A percentile compares a stretch with the other conserved stretches of the same genome.
Conservation (phyloP, 768 basidiomycete genomes). For the Daedalea quercina region DNA sequence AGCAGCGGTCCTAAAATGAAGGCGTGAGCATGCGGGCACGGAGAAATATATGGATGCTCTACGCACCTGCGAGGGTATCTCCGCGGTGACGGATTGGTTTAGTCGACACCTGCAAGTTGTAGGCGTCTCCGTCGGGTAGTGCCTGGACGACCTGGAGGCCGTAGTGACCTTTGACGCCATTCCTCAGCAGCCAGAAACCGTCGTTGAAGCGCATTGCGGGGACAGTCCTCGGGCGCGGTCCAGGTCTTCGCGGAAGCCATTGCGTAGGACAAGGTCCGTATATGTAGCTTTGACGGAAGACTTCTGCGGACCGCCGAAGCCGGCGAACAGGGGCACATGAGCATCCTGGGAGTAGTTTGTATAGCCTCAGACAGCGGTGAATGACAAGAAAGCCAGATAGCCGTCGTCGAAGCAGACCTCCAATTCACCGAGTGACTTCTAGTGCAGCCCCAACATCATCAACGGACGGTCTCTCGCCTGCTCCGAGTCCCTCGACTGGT, state of each 20-base stretch:
- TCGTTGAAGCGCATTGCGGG: slow-evolving; percentile 62
- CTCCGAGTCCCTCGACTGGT: no score
- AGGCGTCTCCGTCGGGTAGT: slow-evolving; percentile 35
- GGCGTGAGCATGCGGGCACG: slow-evolving; percentile 1
- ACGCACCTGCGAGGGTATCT: slow-evolving; percentile 51
- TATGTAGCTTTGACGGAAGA: not conserved
- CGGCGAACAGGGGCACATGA: not conserved
- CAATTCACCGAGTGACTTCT: no score
- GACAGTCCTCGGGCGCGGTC: not conserved
- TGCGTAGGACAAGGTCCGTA: not conserved
- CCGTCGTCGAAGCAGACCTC: no score
- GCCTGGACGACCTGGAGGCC: slow-evolving; percentile 56
- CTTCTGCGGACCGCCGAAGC: not conserved
- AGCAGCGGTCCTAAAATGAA: slow-evolving; percentile 39
- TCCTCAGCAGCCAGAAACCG: slow-evolving; percentile 63
- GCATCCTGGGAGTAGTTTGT: not conserved
- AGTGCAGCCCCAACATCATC: no score
- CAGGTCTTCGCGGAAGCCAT: not conserved
- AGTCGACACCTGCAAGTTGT: slow-evolving; percentile 55
- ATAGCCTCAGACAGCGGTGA: no score
- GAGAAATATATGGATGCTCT: not conserved
- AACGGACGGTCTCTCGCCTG: no score
- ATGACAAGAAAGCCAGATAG: no score
- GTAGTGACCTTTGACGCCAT: slow-evolving; percentile 53
- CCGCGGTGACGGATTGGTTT: slow-evolving; percentile 56